Evolutionary conservation across 805 yeast species (phyloP).

Genomic region (Metschnikowia koreensis): DNA sequence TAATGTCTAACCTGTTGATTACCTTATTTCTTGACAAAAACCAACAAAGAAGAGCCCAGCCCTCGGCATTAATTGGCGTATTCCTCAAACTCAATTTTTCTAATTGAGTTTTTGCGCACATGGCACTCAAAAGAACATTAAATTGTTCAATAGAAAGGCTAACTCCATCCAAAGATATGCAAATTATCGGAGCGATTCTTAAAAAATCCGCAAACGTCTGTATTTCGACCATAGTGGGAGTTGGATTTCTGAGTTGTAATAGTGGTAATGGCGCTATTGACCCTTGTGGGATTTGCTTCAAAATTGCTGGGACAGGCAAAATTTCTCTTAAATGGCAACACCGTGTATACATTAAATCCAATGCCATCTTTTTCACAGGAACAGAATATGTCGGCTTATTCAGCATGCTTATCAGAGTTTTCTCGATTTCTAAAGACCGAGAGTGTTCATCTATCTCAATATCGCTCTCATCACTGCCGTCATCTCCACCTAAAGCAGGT

Average conservation of each 20-base stretch:
- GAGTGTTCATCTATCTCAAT: slow-evolving; percentile 15
- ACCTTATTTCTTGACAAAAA: slow-evolving; percentile 64
- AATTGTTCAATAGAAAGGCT: slow-evolving; percentile 73
- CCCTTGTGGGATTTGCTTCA: slow-evolving; percentile 77
- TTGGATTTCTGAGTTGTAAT: slow-evolving; percentile 77
- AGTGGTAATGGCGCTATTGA: slow-evolving; percentile 71
- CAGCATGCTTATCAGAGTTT: slow-evolving; percentile 9
- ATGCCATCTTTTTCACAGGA: slow-evolving; percentile 45
- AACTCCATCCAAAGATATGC: slow-evolving; percentile 78
- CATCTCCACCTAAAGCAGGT: slow-evolving; percentile 1
- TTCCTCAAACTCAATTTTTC: slow-evolving; percentile 77
- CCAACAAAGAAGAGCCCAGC: slow-evolving; percentile 80
- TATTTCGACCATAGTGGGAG: slow-evolving; percentile 85
- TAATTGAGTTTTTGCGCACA: slow-evolving; percentile 62
- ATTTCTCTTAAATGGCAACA: slow-evolving; percentile 93
- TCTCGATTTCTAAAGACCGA: slow-evolving; percentile 14
- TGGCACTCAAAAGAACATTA: slow-evolving; percentile 64
- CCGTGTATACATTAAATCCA: slow-evolving; percentile 80
- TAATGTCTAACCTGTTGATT: slow-evolving; percentile 61
- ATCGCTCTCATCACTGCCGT: slow-evolving; percentile 7
- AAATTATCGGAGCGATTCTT: slow-evolving; percentile 77
- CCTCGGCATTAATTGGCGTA: slow-evolving; percentile 65
- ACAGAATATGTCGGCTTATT: slow-evolving; percentile 23
- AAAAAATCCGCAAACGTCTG: slow-evolving; percentile 86
- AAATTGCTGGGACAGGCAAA: slow-evolving; percentile 85